phyloP scores from a whole-genome alignment of 2,329 filamentous ascomycete species.

The Ceratocystis cacaofunesta region DNA sequence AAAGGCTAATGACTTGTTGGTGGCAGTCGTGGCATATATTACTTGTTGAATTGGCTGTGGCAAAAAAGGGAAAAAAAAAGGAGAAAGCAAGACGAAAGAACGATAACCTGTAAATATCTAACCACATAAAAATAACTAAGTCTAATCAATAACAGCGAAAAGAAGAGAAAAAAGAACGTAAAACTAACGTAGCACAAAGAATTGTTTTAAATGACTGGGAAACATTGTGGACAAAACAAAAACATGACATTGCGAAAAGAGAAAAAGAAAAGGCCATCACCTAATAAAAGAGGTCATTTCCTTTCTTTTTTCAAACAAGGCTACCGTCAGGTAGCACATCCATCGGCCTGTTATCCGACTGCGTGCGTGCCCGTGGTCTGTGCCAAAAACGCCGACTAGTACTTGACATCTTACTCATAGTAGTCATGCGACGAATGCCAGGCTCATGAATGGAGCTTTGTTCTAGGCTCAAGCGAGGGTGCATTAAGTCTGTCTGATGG shows the following conservation, averaged over 20 bases:
- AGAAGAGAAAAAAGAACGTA: neutral
- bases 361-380: conserved; percentile 13
- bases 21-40: neutral
- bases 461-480: conserved; percentile 11
- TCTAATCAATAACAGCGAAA: neutral
- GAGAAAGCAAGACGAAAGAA: neutral
- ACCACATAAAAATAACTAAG: neutral
- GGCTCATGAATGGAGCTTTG: conserved; percentile 7
- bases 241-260: neutral
- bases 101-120: neutral
- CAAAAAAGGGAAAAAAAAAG: neutral
- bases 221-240: neutral
- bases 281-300: neutral
- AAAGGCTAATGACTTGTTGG: neutral
- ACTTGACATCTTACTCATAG: conserved; percentile 16
- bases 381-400: conserved; percentile 15
- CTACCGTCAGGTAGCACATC: conserved; percentile 15
- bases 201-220: neutral
- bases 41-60: neutral
- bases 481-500: conserved; percentile 12
- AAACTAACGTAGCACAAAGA: neutral
- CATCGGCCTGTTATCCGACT: conserved; percentile 12
- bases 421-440: conserved; percentile 16
- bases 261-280: neutral
- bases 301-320: conserved; percentile 9